Conservation (phyloP, 306 rosid species). For the Quercus glauca region DNA sequence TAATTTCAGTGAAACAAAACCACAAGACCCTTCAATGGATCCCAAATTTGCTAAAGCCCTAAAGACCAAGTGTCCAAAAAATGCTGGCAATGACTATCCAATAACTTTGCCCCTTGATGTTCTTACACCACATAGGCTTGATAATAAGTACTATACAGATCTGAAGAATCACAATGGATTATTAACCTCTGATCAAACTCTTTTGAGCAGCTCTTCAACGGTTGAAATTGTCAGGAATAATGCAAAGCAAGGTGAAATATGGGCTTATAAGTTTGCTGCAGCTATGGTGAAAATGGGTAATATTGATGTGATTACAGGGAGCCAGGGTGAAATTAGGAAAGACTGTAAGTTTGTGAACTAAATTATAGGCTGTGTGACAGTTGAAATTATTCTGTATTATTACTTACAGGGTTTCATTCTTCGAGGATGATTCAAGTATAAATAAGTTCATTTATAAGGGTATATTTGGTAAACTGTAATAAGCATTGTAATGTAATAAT, state of each 20-base stretch:
- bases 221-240: not conserved
- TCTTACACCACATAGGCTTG: not conserved
- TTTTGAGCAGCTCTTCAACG: not conserved
- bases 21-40: not conserved
- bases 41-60: no score
- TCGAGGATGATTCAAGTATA: not conserved
- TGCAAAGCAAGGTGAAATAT: not conserved
- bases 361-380: not conserved
- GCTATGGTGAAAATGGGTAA: conserved; percentile 22
- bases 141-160: not conserved
- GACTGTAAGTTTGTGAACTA: not conserved
- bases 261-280: conserved; percentile 6
- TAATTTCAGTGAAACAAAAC: not conserved
- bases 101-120: conserved; percentile 3
- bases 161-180: conserved; percentile 4
- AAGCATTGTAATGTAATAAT: no score
- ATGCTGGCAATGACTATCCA: not conserved
- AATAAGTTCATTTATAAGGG: not conserved
- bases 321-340: conserved; percentile 8
- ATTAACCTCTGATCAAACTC: conserved; percentile 13
- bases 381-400: not conserved
- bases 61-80: conserved; percentile 3
- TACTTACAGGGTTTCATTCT: not conserved
- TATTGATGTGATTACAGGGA: conserved; percentile 5
- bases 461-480: not conserved